Conservation (phyloP, 192 early-diverging fungal genomes). For the Funneliformis mosseae region DNA sequence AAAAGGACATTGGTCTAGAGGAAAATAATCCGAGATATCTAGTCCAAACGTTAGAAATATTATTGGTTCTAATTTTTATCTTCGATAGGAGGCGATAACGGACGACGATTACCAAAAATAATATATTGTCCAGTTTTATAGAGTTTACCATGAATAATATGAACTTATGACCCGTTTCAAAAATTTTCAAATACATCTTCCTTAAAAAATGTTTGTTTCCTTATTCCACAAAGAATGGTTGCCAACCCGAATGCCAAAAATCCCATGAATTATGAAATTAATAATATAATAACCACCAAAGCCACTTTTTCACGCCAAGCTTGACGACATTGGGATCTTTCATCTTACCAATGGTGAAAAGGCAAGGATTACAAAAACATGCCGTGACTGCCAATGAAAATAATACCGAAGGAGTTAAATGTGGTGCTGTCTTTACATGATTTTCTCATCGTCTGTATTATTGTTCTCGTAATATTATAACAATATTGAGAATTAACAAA, state of each 20-base stretch:
- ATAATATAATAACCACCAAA: slow-evolving; percentile 70
- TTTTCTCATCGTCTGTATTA: not conserved
- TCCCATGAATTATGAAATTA: slow-evolving; percentile 64
- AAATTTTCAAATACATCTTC: slow-evolving; percentile 42
- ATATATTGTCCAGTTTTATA: slow-evolving; percentile 33
- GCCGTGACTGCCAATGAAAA: slow-evolving; percentile 27
- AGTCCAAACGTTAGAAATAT: slow-evolving; percentile 17
- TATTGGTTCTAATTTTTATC: slow-evolving; percentile 8
- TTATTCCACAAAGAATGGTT: slow-evolving; percentile 26
- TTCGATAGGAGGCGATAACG: slow-evolving; percentile 9
- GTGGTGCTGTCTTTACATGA: slow-evolving; percentile 11
- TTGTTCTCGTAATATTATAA: not conserved
- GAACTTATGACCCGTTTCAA: slow-evolving; percentile 20
- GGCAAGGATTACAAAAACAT: slow-evolving; percentile 29
- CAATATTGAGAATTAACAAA: not conserved
- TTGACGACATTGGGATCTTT: slow-evolving; percentile 49
- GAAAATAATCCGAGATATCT: slow-evolving; percentile 27
- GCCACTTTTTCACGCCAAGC: slow-evolving; percentile 91
- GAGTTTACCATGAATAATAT: slow-evolving; percentile 30
- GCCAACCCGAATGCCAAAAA: slow-evolving; percentile 82
- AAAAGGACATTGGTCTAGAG: slow-evolving; percentile 3
- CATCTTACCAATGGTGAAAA: slow-evolving; percentile 23
- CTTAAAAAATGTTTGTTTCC: slow-evolving; percentile 32
- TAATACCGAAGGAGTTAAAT: slow-evolving; percentile 26
- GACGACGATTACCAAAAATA: slow-evolving; percentile 18